These are phyloP conservation scores for Thelonectria olida DNA, from an alignment of 2,329 filamentous ascomycete genomes.

Conservation along the genomic window DNA sequence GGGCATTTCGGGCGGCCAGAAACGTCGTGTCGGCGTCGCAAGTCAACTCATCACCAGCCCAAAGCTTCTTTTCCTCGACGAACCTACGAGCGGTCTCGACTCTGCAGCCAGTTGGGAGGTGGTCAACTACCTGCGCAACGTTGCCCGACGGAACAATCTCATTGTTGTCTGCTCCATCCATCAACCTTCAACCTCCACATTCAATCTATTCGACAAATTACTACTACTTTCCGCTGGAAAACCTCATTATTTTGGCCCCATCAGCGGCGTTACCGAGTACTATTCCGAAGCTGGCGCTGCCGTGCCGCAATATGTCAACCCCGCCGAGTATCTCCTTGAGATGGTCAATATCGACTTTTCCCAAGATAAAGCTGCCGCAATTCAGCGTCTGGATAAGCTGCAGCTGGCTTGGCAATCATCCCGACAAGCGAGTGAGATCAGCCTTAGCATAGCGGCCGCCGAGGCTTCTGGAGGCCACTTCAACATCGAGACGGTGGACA, in stretches of 20 bases:
- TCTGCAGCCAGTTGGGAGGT: constrained; percentile 81
- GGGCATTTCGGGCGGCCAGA: constrained; percentile 87
- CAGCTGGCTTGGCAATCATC: constrained; percentile 40
- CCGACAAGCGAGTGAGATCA: constrained; percentile 28
- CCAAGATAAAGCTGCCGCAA: constrained; percentile 53
- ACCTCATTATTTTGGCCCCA: constrained; percentile 77
- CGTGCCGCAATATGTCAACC: constrained; percentile 77
- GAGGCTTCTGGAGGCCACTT: constrained; percentile 40
- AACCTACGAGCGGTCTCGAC: constrained; percentile 86
- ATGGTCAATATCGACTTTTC: constrained; percentile 82
- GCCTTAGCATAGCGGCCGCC: constrained; percentile 36
- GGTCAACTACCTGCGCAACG: constrained; percentile 73
- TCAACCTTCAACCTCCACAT: constrained; percentile 83
- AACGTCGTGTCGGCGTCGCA: constrained; percentile 81
- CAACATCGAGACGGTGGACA: constrained; percentile 28
- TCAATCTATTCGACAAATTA: constrained; percentile 82
- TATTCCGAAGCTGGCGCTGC: constrained; percentile 68
- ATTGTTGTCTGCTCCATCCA: constrained; percentile 86
- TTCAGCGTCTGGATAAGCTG: constrained; percentile 45
- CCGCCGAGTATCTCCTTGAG: constrained; percentile 83
- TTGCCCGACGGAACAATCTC: constrained; percentile 74
- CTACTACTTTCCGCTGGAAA: constrained; percentile 76
- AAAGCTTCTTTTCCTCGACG: constrained; percentile 83
- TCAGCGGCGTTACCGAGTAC: constrained; percentile 67
- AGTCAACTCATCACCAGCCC: constrained; percentile 84